A percentile compares a stretch with the other conserved stretches of the same genome.
Conservation (phyloP, 208 protist species). For the Acanthamoeba divionensis region DNA sequence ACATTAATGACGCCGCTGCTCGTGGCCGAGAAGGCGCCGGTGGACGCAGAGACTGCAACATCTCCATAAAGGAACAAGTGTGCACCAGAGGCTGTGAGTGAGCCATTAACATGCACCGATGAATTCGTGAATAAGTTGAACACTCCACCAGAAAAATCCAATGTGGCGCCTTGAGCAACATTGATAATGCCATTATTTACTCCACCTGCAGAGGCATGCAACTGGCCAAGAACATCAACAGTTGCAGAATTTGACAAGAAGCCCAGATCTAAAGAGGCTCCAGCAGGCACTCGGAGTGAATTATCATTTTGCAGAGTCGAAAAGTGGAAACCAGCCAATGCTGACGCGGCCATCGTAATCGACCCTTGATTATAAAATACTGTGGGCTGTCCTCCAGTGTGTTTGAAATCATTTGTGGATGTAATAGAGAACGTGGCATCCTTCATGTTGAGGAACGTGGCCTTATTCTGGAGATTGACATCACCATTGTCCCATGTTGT, state of each 20-base stretch:
- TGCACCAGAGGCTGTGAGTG: background rate
- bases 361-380: background rate
- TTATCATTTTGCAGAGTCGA: background rate
- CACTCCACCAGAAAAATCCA: background rate
- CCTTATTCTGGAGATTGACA: background rate
- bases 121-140: background rate
- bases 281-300: background rate
- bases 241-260: background rate
- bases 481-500: background rate
- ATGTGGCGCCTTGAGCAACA: background rate
- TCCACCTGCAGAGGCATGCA: background rate
- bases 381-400: background rate
- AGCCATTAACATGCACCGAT: background rate
- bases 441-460: background rate
- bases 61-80: constrained; percentile 1
- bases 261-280: background rate
- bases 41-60: background rate
- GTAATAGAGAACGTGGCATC: background rate
- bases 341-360: background rate
- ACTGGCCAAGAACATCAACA: background rate
- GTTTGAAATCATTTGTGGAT: background rate
- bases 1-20: background rate
- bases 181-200: background rate
- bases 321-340: background rate
- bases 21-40: background rate